phyloP scores from a whole-genome alignment of 2,329 filamentous ascomycete genomes.

The Ophiostoma piceae region DNA sequence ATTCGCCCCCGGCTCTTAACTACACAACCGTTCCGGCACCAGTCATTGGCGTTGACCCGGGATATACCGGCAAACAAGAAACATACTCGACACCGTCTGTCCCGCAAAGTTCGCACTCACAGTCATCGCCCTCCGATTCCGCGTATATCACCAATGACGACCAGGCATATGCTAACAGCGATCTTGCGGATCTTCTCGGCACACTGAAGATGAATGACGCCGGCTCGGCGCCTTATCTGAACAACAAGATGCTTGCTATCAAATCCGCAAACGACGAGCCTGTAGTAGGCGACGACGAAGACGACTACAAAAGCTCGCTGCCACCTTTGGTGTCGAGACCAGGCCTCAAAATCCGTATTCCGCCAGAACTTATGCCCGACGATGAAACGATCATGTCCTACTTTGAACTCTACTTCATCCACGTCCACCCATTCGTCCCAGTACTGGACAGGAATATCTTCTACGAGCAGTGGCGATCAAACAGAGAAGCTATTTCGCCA shows the following conservation, averaged over 20 bases:
- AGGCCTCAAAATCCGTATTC: conserved; percentile 77
- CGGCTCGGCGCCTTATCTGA: conserved; percentile 83
- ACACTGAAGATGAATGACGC: conserved; percentile 81
- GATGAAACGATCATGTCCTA: conserved; percentile 77
- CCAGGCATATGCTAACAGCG: conserved; percentile 62
- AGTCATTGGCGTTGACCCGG: conserved; percentile 47
- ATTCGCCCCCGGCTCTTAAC: conserved; percentile 47
- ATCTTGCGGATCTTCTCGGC: conserved; percentile 75
- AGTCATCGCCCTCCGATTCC: conserved; percentile 43
- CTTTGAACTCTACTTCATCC: conserved; percentile 83
- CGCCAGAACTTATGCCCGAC: conserved; percentile 85
- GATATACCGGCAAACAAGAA: conserved; percentile 43
- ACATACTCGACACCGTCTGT: conserved; percentile 52
- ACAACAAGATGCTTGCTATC: conserved; percentile 45
- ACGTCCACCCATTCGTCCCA: conserved; percentile 89
- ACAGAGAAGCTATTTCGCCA: conserved; percentile 79
- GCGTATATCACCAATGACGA: conserved; percentile 40
- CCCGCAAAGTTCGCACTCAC: conserved; percentile 40
- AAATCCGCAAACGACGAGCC: conserved; percentile 48
- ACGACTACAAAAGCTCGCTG: conserved; percentile 66
- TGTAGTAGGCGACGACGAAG: conserved; percentile 60
- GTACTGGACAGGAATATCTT: conserved; percentile 78
- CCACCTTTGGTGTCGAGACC: conserved; percentile 63
- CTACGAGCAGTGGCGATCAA: conserved; percentile 83
- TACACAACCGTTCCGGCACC: conserved; percentile 50